Percentiles rank a stretch among this genome's conserved stretches.
Evolutionary conservation across 768 basidiomycete genomes (phyloP).

Genomic region (Tephrocybe rancida): DNA sequence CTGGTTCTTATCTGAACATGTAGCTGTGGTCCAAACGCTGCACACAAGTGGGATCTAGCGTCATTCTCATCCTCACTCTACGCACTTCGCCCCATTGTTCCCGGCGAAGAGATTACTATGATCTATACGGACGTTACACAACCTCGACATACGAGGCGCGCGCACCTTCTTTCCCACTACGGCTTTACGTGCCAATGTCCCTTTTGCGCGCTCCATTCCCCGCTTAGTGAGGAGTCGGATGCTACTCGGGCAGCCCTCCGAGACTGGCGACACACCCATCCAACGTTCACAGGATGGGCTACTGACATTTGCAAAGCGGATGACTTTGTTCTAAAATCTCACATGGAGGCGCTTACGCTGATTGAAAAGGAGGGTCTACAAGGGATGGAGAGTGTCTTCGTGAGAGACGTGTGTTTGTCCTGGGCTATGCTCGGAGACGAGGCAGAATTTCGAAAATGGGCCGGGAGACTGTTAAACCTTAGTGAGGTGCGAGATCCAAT

Average conservation of each 20-base stretch:
- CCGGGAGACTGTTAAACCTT: conserved; percentile 27
- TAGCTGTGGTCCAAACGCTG: conserved; percentile 49
- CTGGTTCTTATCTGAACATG: not conserved
- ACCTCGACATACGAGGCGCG: conserved; percentile 32
- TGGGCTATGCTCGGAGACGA: conserved; percentile 43
- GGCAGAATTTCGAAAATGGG: conserved; percentile 37
- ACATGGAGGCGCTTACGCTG: conserved; percentile 37
- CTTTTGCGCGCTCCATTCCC: conserved; percentile 31
- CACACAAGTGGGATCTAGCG: conserved; percentile 41
- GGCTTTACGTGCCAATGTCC: conserved; percentile 43
- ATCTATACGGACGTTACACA: conserved; percentile 45
- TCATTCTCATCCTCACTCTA: conserved; percentile 41
- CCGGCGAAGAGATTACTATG: conserved; percentile 47
- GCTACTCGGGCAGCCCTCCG: conserved; percentile 11
- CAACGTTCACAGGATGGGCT: conserved; percentile 40
- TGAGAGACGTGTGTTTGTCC: conserved; percentile 44
- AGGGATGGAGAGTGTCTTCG: conserved; percentile 39
- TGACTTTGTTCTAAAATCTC: conserved; percentile 38
- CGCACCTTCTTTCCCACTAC: conserved; percentile 38
- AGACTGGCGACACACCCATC: conserved; percentile 17
- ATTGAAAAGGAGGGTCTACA: conserved; percentile 44
- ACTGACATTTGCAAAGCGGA: conserved; percentile 42
- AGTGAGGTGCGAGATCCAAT: conserved; percentile 26
- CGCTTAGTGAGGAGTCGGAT: conserved; percentile 10
- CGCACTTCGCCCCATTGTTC: conserved; percentile 38